Percentiles rank a stretch among this genome's conserved stretches.
These are phyloP conservation scores for Malus hybrid DNA, from an alignment of 331 rosid genomes.

Conservation along the genomic window DNA sequence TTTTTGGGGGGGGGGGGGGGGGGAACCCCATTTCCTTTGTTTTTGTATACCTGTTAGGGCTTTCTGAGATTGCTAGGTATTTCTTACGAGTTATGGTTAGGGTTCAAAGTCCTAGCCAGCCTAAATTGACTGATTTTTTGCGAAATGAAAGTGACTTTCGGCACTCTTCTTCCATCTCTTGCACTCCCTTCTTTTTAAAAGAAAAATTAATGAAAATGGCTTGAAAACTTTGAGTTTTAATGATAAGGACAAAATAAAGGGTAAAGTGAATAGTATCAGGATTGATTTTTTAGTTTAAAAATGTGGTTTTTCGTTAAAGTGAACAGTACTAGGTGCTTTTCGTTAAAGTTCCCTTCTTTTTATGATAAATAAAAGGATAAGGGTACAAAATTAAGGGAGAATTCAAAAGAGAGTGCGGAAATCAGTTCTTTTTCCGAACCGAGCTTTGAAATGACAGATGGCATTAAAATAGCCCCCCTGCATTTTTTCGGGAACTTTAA, in stretches of 20 bases:
- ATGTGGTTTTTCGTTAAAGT: too few relatives aligned
- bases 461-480: conserved; percentile 13
- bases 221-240: too few relatives aligned
- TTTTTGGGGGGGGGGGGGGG: too few relatives aligned
- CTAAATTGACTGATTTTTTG: neutral
- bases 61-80: neutral
- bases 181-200: neutral
- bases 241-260: too few relatives aligned
- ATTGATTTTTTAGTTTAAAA: too few relatives aligned
- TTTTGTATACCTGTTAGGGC: neutral
- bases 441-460: conserved; percentile 17
- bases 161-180: neutral
- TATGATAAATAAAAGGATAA: neutral
- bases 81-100: neutral
- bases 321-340: too few relatives aligned
- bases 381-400: neutral
- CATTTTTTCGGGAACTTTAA: too few relatives aligned
- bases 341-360: neutral
- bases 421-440: rapidly evolving
- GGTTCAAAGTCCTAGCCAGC: neutral
- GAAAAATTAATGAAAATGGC: too few relatives aligned
- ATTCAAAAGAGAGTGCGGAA: neutral
- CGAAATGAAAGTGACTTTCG: neutral
- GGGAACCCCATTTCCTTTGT: neutral
- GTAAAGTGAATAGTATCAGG: too few relatives aligned